Percentiles rank a stretch among this genome's conserved stretches.
Evolutionary conservation across 2,329 filamentous ascomycete genomes (phyloP).

Genomic region (Thelonectria olida): DNA sequence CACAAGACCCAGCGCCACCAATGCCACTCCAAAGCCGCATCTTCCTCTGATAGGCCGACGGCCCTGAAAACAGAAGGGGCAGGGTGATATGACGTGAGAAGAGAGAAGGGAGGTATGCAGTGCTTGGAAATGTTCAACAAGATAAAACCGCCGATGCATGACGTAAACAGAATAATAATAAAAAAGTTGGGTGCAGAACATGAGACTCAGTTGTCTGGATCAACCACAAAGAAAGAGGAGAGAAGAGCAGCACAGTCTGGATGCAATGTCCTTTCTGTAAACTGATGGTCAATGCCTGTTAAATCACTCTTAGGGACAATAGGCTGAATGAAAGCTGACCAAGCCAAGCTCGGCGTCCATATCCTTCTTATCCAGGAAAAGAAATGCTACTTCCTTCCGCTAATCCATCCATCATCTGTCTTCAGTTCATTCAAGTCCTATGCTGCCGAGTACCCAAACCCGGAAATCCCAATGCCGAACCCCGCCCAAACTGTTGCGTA

Average conservation of each 20-base stretch:
- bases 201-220: too few relatives aligned
- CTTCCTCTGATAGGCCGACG: background rate
- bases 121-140: background rate
- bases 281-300: background rate
- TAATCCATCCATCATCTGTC: conserved; percentile 4
- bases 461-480: background rate
- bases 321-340: background rate
- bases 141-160: background rate
- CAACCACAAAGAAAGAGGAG: background rate
- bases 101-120: background rate
- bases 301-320: conserved; percentile 24
- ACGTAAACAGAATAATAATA: background rate
- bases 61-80: background rate
- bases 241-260: background rate
- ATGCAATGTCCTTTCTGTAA: background rate
- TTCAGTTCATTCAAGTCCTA: conserved; percentile 8
- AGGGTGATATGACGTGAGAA: background rate
- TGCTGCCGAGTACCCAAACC: conserved; percentile 6
- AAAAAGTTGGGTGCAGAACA: too few relatives aligned
- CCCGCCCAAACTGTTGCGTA: conserved; percentile 17
- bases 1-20: background rate
- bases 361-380: background rate
- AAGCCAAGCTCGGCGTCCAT: background rate
- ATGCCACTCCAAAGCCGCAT: background rate
- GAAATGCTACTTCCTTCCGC: background rate